Evolutionary conservation across 164 flowering plant species (phyloP).

Genomic region (Kingdonia uniflora): DNA sequence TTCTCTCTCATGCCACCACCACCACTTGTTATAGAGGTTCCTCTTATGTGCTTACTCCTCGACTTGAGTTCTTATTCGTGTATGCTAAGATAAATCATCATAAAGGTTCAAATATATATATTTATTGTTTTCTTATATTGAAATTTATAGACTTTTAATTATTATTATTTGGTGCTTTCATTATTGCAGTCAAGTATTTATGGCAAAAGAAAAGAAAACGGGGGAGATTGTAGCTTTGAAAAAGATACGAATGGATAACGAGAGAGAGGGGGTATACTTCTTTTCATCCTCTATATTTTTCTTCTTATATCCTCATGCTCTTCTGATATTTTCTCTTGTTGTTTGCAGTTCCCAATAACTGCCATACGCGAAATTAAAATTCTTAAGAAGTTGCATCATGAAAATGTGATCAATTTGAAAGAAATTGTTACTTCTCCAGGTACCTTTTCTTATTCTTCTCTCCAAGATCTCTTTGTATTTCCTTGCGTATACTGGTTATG

Average conservation of each 20-base stretch:
- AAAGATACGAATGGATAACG: slow-evolving; percentile 94
- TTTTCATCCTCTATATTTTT: not conserved
- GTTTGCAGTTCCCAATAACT: slow-evolving; percentile 83
- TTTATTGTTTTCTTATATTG: no score
- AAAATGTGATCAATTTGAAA: slow-evolving; percentile 81
- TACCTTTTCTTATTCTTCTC: slow-evolving; percentile 11
- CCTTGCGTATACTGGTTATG: not conserved
- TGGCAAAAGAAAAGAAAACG: slow-evolving; percentile 77
- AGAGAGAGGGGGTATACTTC: slow-evolving; percentile 76
- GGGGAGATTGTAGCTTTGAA: slow-evolving; percentile 96
- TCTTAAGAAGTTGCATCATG: slow-evolving; percentile 88
- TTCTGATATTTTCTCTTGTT: no score
- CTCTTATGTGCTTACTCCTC: no score
- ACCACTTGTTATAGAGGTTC: no score
- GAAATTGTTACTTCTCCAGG: slow-evolving; percentile 97
- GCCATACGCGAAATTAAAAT: slow-evolving; percentile 94
- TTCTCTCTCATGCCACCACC: no score
- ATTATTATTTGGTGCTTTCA: slow-evolving; percentile 1
- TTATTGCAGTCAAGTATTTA: slow-evolving; percentile 78
- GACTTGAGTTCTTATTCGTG: no score
- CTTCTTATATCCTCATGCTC: no score
- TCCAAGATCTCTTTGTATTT: not conserved
- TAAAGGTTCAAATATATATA: no score
- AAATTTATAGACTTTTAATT: no score
- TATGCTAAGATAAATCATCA: no score